Evolutionary conservation across 495 filamentous ascomycete species (phyloP).

Genomic region (Ascobolus immersus): DNA sequence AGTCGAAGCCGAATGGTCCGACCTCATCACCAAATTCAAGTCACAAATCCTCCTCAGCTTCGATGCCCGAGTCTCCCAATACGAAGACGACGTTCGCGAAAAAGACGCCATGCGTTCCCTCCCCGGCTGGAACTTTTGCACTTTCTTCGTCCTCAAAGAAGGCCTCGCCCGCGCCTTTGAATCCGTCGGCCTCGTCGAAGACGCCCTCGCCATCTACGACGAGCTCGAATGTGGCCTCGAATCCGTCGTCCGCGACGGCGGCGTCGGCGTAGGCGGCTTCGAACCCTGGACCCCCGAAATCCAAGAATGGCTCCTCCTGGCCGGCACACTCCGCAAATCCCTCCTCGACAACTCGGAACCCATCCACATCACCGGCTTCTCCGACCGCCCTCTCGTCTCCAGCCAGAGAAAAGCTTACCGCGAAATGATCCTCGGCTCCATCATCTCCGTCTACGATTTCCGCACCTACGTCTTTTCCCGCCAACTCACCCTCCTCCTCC

Average conservation of each 20-base stretch:
- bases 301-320: too few species aligned
- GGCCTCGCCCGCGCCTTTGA: slow-evolving; percentile 83
- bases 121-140: slow-evolving; percentile 97
- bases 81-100: slow-evolving; percentile 91
- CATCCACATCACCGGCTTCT: too few species aligned
- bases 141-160: slow-evolving; percentile 93
- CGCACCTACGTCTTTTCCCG: slow-evolving; percentile 79
- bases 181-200: slow-evolving; percentile 84
- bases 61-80: slow-evolving; percentile 70
- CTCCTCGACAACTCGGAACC: too few species aligned
- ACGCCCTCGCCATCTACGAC: slow-evolving; percentile 78
- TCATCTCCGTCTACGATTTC: slow-evolving; percentile 95
- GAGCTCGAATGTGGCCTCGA: slow-evolving; percentile 72
- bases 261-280: not conserved
- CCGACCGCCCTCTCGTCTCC: too few species aligned
- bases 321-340: too few species aligned
- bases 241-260: slow-evolving; percentile 1
- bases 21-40: slow-evolving; percentile 69
- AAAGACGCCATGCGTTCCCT: slow-evolving; percentile 67
- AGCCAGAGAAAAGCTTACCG: slow-evolving; percentile 60
- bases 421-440: slow-evolving; percentile 78
- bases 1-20: slow-evolving; percentile 46
- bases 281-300: too few species aligned
- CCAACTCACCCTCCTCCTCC: slow-evolving; percentile 58
- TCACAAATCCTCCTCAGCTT: slow-evolving; percentile 69